A percentile compares a stretch with the other conserved stretches of the same genome.
phyloP scores from a whole-genome alignment of 345 rosid genomes.

The Physaria fendleri region DNA sequence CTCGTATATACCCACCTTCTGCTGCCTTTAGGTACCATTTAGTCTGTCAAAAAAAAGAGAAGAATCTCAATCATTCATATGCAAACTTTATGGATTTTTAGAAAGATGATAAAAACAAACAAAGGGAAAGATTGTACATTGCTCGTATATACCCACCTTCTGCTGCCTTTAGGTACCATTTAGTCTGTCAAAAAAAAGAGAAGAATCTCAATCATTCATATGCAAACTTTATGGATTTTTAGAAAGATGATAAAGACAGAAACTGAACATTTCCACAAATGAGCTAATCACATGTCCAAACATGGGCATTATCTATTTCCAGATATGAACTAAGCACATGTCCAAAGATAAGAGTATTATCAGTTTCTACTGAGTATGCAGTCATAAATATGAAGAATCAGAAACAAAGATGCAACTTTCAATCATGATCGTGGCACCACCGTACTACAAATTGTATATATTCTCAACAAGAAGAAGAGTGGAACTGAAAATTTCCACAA shows the following conservation, averaged over 20 bases:
- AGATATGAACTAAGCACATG: background rate
- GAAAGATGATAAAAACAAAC: background rate
- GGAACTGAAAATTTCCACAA: too few relatives aligned
- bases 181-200: too few relatives aligned
- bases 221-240: background rate
- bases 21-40: too few relatives aligned
- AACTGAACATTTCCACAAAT: background rate
- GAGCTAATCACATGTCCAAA: background rate
- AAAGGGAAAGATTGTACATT: too few relatives aligned
- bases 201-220: background rate
- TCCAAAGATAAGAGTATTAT: background rate
- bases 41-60: too few relatives aligned
- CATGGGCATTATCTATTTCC: background rate
- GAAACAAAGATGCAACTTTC: background rate
- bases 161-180: too few relatives aligned
- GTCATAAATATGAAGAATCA: background rate
- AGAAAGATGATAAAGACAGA: background rate
- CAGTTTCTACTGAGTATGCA: background rate
- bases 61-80: background rate
- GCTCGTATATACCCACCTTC: too few relatives aligned
- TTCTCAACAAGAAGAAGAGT: background rate
- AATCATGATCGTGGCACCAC: background rate
- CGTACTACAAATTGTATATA: background rate
- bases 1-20: too few relatives aligned
- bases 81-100: background rate